Percentiles rank a stretch among this genome's conserved stretches.
These are phyloP conservation scores for Abelmoschus esculentus DNA, from an alignment of 345 rosid genomes.

Conservation along the genomic window DNA sequence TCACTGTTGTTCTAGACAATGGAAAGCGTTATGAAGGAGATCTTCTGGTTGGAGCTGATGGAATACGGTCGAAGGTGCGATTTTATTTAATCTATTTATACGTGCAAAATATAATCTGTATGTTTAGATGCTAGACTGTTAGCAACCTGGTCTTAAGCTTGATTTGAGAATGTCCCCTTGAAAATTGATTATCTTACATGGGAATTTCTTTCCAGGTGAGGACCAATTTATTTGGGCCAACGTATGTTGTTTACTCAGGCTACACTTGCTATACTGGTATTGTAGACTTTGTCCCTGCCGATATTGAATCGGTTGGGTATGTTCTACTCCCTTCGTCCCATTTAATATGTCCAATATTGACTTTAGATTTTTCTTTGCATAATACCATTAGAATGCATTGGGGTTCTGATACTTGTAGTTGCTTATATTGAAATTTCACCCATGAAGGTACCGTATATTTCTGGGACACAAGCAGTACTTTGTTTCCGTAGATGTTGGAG, in stretches of 20 bases:
- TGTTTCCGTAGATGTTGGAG: constrained; percentile 94
- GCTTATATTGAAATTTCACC: constrained; percentile 15
- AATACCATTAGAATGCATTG: not conserved
- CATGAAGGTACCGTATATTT: constrained; percentile 73
- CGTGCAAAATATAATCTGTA: not conserved
- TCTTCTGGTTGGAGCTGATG: constrained; percentile 91
- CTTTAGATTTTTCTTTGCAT: not conserved
- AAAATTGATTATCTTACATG: not conserved
- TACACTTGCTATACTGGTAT: constrained; percentile 95
- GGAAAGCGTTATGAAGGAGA: constrained; percentile 71
- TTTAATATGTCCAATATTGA: too few species aligned
- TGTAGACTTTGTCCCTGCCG: constrained; percentile 85
- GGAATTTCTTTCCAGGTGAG: constrained; percentile 51
- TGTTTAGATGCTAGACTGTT: too few species aligned
- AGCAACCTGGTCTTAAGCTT: constrained; percentile 6
- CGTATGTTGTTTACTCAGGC: constrained; percentile 69
- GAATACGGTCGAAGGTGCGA: constrained; percentile 94
- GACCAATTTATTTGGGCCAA: constrained; percentile 62
- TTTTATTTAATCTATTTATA: not conserved
- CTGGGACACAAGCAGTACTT: constrained; percentile 96
- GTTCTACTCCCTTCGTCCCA: constrained; percentile 1
- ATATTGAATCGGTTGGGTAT: constrained; percentile 91
- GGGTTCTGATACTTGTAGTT: not conserved
- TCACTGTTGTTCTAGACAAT: constrained; percentile 69
- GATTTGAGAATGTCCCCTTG: not conserved